These are phyloP conservation scores for Cucurbita maxima DNA, from an alignment of 306 rosid species.

Conservation along the genomic window DNA sequence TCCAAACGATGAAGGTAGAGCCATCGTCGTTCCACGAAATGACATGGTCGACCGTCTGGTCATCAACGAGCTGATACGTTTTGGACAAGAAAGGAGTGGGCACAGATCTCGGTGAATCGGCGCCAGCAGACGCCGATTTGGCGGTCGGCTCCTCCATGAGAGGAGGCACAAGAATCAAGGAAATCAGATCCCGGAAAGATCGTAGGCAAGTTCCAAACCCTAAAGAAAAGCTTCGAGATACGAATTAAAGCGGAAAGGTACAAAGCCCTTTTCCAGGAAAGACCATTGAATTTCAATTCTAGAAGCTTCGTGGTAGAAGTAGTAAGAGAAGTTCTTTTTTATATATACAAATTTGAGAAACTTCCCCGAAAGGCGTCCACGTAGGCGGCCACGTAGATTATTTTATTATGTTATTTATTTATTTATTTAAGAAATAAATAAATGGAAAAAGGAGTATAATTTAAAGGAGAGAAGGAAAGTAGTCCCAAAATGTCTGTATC, in stretches of 20 bases:
- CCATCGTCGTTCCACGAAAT: conserved; percentile 90
- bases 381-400: neutral
- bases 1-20: conserved; percentile 84
- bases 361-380: neutral
- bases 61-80: conserved; percentile 68
- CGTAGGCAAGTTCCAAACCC: neutral
- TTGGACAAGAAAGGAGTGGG: conserved; percentile 84
- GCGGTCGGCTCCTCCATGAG: conserved; percentile 26
- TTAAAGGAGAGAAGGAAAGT: too few relatives aligned
- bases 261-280: neutral
- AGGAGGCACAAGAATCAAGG: conserved; percentile 25
- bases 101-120: conserved; percentile 30
- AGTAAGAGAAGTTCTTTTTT: neutral
- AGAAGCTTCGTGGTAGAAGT: conserved; percentile 52
- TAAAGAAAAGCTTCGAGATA: neutral
- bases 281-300: conserved; percentile 19
- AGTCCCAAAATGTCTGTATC: neutral
- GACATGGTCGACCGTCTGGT: conserved; percentile 50
- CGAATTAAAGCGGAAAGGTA: neutral
- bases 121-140: conserved; percentile 3
- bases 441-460: too few relatives aligned
- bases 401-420: neutral
- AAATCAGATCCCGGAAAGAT: neutral
- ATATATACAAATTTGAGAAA: neutral
- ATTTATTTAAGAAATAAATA: too few relatives aligned